Evolutionary conservation across 192 early-diverging fungal genomes (phyloP).

Genomic region (Dissophora globulifera): DNA sequence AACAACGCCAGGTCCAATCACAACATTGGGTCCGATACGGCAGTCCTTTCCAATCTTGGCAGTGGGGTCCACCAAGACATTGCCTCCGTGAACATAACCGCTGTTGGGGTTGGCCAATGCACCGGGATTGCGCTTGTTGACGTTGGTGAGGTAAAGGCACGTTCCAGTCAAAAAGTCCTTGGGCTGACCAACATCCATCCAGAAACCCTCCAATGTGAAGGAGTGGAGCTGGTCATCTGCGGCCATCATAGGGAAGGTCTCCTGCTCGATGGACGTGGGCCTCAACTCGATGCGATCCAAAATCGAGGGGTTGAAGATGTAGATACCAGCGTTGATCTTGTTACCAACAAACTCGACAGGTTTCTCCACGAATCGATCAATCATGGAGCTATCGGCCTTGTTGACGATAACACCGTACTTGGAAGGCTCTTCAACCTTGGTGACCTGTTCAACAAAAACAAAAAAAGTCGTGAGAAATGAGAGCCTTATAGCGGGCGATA

Average conservation of each 20-base stretch:
- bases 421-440: constrained; percentile 97
- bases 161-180: constrained; percentile 98
- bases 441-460: constrained; percentile 63
- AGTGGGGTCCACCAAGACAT: constrained; percentile 91
- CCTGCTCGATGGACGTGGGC: constrained; percentile 98
- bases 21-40: constrained; percentile 97
- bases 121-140: constrained; percentile 82
- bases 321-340: constrained; percentile 99
- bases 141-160: constrained; percentile 88
- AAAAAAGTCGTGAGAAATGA: too few species aligned
- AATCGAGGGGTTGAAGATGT: constrained; percentile 94
- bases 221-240: constrained; percentile 87
- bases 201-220: constrained; percentile 95
- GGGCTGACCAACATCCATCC: constrained; percentile 99
- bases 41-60: constrained; percentile 96
- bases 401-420: constrained; percentile 99
- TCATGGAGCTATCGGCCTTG: constrained; percentile 74
- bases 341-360: constrained; percentile 94
- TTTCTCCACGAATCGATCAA: constrained; percentile 98
- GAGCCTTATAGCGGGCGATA: too few species aligned
- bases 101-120: constrained; percentile 72
- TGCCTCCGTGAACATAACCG: constrained; percentile 82
- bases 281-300: constrained; percentile 91
- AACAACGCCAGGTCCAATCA: constrained; percentile 89
- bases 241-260: constrained; percentile 96